Evolutionary conservation across 495 filamentous ascomycete species (phyloP).

Genomic region (Penicillium subrubescens): DNA sequence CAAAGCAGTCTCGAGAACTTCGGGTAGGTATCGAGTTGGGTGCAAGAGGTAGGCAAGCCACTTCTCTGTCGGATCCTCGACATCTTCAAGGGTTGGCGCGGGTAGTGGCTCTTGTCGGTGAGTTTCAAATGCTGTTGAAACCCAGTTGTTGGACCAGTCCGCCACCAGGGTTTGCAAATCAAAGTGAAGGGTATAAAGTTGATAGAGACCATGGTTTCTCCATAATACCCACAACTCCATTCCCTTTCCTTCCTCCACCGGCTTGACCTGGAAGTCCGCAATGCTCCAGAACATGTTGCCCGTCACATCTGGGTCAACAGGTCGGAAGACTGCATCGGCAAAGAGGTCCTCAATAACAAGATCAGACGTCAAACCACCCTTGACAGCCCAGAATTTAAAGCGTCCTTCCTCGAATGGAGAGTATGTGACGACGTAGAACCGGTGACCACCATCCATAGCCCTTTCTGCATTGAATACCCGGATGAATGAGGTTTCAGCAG

Average conservation of each 20-base stretch:
- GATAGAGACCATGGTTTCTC: conserved; percentile 79
- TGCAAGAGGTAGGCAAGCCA: conserved; percentile 69
- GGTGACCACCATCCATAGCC: conserved; percentile 56
- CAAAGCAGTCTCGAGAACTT: conserved; percentile 82
- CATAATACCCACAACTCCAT: conserved; percentile 83
- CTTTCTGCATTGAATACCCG: conserved; percentile 64
- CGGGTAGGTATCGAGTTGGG: conserved; percentile 73
- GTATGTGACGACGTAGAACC: conserved; percentile 78
- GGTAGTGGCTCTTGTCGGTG: conserved; percentile 55
- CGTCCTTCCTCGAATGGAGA: conserved; percentile 83
- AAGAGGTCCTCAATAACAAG: conserved; percentile 72
- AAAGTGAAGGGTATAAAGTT: conserved; percentile 67
- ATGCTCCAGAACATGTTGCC: conserved; percentile 84
- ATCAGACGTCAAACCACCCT: conserved; percentile 60
- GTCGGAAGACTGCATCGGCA: conserved; percentile 60
- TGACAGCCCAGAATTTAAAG: conserved; percentile 93
- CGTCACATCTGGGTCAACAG: conserved; percentile 65
- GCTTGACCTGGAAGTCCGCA: conserved; percentile 75
- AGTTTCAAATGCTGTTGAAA: conserved; percentile 66
- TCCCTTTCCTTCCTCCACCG: conserved; percentile 49
- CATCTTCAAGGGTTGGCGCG: conserved; percentile 58
- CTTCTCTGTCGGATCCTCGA: conserved; percentile 55
- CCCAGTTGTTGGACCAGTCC: conserved; percentile 74
- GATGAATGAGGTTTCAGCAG: conserved; percentile 70
- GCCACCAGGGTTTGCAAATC: conserved; percentile 50